Evolutionary conservation across 192 early-diverging fungal genomes (phyloP).

Genomic region (Podila epicladia): DNA sequence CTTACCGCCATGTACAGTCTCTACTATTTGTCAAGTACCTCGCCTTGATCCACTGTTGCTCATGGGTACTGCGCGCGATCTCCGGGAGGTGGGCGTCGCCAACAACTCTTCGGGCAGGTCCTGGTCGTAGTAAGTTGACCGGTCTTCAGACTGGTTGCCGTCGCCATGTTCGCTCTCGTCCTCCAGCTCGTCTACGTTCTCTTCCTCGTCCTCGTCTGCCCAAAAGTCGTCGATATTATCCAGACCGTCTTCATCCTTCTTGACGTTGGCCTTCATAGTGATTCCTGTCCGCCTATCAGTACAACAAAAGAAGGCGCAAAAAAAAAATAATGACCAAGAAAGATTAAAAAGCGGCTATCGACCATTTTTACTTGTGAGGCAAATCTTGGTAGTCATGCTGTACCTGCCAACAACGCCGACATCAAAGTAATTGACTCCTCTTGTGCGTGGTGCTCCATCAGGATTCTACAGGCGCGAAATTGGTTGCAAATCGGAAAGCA

Average conservation of each 20-base stretch:
- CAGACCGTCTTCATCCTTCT: slow-evolving; percentile 48
- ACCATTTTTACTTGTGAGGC: too few relatives aligned
- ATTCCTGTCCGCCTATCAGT: slow-evolving; percentile 38
- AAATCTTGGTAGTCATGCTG: background rate
- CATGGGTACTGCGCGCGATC: background rate
- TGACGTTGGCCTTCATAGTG: slow-evolving; percentile 37
- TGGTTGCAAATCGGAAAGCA: background rate
- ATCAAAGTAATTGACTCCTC: slow-evolving; percentile 19
- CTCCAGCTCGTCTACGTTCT: background rate
- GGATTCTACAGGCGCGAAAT: background rate
- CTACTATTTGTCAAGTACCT: background rate
- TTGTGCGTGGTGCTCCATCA: background rate
- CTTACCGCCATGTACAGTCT: background rate
- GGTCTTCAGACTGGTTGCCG: background rate
- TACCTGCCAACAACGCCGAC: slow-evolving; percentile 43
- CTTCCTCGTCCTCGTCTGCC: slow-evolving; percentile 10
- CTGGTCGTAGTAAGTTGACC: slow-evolving; percentile 6
- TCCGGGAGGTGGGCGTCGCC: slow-evolving; percentile 9
- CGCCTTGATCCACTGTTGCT: background rate
- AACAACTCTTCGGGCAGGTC: background rate
- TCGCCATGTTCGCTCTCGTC: background rate
- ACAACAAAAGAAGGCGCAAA: background rate
- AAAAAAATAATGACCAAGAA: too few relatives aligned
- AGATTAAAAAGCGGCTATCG: too few relatives aligned
- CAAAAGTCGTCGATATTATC: slow-evolving; percentile 54